These are phyloP conservation scores for Zea luxurians DNA, from an alignment of 176 grass and related monocot genomes.

Conservation along the genomic window DNA sequence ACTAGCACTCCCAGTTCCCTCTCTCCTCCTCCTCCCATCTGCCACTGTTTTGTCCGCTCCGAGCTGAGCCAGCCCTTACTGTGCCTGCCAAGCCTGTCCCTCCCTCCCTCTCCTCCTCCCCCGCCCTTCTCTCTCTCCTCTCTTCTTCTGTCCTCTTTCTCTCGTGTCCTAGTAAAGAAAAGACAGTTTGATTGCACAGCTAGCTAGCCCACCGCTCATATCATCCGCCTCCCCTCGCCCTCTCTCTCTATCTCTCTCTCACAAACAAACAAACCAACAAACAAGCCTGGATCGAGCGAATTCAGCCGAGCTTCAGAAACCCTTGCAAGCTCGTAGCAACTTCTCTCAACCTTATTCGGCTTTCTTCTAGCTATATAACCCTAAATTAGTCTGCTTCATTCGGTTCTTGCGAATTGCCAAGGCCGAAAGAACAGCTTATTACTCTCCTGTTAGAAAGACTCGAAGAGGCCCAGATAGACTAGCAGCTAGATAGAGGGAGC, in stretches of 20 bases:
- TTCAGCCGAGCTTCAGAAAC: constrained; percentile 9
- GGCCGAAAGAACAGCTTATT: not conserved
- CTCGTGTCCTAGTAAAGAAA: constrained; percentile 34
- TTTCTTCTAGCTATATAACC: not conserved
- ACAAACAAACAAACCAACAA: constrained; percentile 41
- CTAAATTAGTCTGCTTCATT: constrained; percentile 14
- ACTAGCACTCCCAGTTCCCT: constrained; percentile 35
- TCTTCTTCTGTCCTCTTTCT: constrained; percentile 13
- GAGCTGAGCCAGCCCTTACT: constrained; percentile 24
- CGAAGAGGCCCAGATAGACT: not conserved
- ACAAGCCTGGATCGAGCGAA: constrained; percentile 27
- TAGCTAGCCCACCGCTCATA: constrained; percentile 30
- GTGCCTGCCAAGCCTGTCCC: not conserved
- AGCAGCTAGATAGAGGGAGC: too few relatives aligned
- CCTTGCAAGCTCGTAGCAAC: not conserved
- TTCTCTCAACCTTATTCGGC: not conserved
- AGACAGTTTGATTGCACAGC: constrained; percentile 36
- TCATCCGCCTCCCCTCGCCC: constrained; percentile 26
- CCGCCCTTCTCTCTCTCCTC: not conserved
- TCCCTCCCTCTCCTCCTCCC: not conserved
- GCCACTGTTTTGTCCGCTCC: constrained; percentile 48
- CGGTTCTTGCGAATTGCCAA: constrained; percentile 25
- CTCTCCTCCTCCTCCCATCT: constrained; percentile 35
- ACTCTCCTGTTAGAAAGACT: not conserved
- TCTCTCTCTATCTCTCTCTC: not conserved